phyloP scores from a whole-genome alignment of 768 basidiomycete genomes.

The Naganishia antarctica region DNA sequence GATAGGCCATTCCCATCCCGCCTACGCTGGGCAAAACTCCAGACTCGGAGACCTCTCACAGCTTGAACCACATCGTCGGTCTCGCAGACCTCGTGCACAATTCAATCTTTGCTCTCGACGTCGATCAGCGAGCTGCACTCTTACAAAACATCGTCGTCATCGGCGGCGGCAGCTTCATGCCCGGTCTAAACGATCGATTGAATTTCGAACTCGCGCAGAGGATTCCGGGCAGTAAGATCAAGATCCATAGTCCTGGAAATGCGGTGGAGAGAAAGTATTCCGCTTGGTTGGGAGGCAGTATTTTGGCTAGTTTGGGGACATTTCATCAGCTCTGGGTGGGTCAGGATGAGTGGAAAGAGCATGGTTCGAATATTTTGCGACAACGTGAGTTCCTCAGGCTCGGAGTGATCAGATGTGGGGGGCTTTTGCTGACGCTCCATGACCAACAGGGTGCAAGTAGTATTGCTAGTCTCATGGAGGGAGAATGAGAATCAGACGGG shows the following conservation, averaged over 20 bases:
- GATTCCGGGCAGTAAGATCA: conserved; percentile 55
- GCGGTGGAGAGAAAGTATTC: conserved; percentile 83
- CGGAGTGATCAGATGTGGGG: not conserved
- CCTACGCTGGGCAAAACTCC: conserved; percentile 37
- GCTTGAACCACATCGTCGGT: conserved; percentile 46
- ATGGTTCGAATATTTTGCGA: conserved; percentile 44
- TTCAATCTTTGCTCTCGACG: conserved; percentile 77
- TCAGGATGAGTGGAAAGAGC: conserved; percentile 48
- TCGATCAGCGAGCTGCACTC: conserved; percentile 82
- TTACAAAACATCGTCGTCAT: conserved; percentile 90
- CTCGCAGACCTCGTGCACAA: conserved; percentile 70
- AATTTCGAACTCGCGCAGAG: conserved; percentile 60
- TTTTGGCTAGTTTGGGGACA: conserved; percentile 87
- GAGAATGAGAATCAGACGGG: no score
- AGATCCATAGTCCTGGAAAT: conserved; percentile 88
- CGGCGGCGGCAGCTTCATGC: conserved; percentile 83
- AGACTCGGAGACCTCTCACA: conserved; percentile 48
- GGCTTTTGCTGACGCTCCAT: not conserved
- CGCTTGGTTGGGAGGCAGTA: conserved; percentile 93
- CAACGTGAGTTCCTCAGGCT: conserved; percentile 47
- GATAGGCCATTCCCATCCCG: conserved; percentile 22
- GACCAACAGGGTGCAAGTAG: conserved; percentile 20
- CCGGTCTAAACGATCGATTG: conserved; percentile 80
- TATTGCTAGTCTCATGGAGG: not conserved
- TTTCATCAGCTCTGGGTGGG: conserved; percentile 66